A percentile compares a stretch with the other conserved stretches of the same genome.
Conservation (phyloP, 805 yeast species). For the Gaillardinia entomophila region DNA sequence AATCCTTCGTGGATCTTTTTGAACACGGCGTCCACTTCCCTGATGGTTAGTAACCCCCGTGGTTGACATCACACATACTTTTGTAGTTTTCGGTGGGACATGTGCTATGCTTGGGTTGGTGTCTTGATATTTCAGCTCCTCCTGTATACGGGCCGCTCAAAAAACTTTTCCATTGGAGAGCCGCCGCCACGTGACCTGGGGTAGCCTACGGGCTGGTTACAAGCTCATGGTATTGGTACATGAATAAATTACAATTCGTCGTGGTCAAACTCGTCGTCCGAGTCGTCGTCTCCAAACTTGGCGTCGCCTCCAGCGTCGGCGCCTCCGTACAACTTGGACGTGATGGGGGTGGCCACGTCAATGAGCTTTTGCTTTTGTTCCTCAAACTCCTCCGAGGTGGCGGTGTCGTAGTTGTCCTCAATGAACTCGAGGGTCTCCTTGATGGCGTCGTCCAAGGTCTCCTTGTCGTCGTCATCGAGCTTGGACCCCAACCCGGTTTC, state of each 20-base stretch:
- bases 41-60: slow-evolving; percentile 10
- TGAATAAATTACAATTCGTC: slow-evolving; percentile 32
- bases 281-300: slow-evolving; percentile 37
- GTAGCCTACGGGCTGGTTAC: no score
- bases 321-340: slow-evolving; percentile 65
- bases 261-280: slow-evolving; percentile 40
- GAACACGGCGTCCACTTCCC: slow-evolving; percentile 38
- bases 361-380: slow-evolving; percentile 84
- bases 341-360: slow-evolving; percentile 84
- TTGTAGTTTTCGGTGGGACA: slow-evolving; percentile 17
- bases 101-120: slow-evolving; percentile 1
- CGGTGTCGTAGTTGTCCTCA: slow-evolving; percentile 79
- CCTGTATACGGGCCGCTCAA: not conserved
- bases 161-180: not conserved
- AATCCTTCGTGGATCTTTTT: slow-evolving; percentile 41
- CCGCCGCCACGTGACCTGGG: no score
- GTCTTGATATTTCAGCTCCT: not conserved
- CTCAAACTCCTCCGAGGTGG: slow-evolving; percentile 87
- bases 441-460: slow-evolving; percentile 78
- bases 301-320: slow-evolving; percentile 42
- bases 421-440: slow-evolving; percentile 84
- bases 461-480: slow-evolving; percentile 87
- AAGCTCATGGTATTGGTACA: not conserved
- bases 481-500: slow-evolving; percentile 60
- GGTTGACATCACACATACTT: slow-evolving; percentile 8